Conservation (phyloP, 345 rosid genomes). For the Brassica rapa region DNA sequence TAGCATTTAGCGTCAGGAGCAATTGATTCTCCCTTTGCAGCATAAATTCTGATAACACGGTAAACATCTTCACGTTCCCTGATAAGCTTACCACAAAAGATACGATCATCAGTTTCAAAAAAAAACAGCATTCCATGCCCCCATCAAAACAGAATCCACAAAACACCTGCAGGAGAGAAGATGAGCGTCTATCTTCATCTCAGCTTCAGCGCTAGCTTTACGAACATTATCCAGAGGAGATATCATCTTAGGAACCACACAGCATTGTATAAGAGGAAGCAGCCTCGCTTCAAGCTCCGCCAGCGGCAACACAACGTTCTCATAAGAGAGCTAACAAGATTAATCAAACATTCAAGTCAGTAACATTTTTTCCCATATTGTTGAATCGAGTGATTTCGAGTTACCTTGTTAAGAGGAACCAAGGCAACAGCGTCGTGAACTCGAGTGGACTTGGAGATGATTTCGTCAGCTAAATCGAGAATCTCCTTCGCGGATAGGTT, state of each 20-base stretch:
- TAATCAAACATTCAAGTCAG: not conserved
- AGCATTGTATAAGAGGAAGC: conserved; percentile 73
- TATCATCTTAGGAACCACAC: conserved; percentile 71
- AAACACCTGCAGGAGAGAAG: conserved; percentile 66
- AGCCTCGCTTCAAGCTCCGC: conserved; percentile 78
- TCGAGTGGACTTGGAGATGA: conserved; percentile 63
- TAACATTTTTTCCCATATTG: not conserved
- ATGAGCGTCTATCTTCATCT: conserved; percentile 69
- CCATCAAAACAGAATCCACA: not conserved
- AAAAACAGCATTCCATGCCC: not conserved
- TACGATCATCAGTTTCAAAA: conserved; percentile 28
- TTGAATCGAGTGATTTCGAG: not conserved
- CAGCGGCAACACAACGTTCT: conserved; percentile 67
- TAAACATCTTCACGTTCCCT: conserved; percentile 88
- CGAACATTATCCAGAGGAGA: conserved; percentile 59
- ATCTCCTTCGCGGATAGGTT: conserved; percentile 74
- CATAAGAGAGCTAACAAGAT: conserved; percentile 62
- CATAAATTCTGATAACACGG: conserved; percentile 65
- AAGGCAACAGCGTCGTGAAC: conserved; percentile 77
- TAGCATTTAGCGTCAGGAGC: conserved; percentile 60
- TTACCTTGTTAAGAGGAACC: conserved; percentile 78
- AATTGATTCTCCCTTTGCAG: conserved; percentile 62
- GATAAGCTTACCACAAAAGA: conserved; percentile 50
- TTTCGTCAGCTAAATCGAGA: conserved; percentile 62
- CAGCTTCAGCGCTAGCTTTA: conserved; percentile 83